phyloP scores from a whole-genome alignment of 805 yeast species.

The Wickerhamiella shivajii region DNA sequence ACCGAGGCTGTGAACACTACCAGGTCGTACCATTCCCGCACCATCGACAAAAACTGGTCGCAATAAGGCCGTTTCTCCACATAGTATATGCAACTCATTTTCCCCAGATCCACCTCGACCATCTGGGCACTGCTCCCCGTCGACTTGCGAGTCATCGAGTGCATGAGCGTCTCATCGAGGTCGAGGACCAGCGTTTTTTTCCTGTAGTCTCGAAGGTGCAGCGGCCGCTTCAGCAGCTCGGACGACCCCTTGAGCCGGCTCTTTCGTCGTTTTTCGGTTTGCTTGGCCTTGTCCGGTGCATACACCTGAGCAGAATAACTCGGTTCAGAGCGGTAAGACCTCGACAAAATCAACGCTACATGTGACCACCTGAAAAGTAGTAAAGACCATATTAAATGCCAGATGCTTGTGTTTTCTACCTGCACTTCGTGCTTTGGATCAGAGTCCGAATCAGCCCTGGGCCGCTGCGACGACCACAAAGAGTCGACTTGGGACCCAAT shows the following conservation, averaged over 20 bases:
- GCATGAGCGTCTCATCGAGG: slow-evolving; percentile 87
- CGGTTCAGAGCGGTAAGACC: neutral
- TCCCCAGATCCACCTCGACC: slow-evolving; percentile 64
- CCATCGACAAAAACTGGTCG: slow-evolving; percentile 65
- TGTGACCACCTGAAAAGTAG: slow-evolving; percentile 7
- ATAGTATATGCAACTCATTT: slow-evolving; percentile 66
- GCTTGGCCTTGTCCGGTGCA: neutral
- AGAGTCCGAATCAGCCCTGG: too few relatives aligned
- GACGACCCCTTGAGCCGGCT: slow-evolving; percentile 2
- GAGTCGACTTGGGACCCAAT: slow-evolving; percentile 10
- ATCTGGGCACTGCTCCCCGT: slow-evolving; percentile 39
- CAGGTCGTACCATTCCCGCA: slow-evolving; percentile 73
- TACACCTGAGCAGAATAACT: neutral
- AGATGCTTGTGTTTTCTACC: slow-evolving; percentile 4
- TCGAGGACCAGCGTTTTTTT: slow-evolving; percentile 69
- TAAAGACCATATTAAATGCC: slow-evolving; percentile 5
- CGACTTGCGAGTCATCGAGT: slow-evolving; percentile 59
- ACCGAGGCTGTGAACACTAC: slow-evolving; percentile 92
- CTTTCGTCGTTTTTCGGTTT: neutral
- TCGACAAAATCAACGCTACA: slow-evolving; percentile 4
- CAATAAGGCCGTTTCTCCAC: slow-evolving; percentile 89
- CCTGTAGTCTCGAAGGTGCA: neutral
- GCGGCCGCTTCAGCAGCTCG: slow-evolving; percentile 7
- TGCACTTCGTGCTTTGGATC: neutral
- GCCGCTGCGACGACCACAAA: slow-evolving; percentile 1